phyloP scores from a whole-genome alignment of 331 rosid genomes.

The Pyrus hybrid region DNA sequence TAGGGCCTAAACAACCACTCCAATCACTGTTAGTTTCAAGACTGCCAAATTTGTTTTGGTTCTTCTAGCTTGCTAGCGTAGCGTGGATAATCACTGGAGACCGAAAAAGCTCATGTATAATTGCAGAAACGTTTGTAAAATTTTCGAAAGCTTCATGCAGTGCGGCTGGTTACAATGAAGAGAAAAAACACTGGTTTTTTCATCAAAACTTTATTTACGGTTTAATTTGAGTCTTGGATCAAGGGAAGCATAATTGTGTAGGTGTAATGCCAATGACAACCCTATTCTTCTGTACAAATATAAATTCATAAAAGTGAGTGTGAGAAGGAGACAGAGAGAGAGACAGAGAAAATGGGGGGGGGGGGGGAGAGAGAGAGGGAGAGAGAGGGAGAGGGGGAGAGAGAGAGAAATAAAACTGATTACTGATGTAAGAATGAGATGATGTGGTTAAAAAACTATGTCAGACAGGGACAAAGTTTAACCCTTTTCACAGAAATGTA shows the following conservation, averaged over 20 bases:
- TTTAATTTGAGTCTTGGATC: slow-evolving; percentile 9
- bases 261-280: background rate
- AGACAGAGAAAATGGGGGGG: too few relatives aligned
- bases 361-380: too few relatives aligned
- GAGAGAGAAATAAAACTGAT: slow-evolving; percentile 10
- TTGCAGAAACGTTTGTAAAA: background rate
- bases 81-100: background rate
- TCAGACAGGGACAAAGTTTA: slow-evolving; percentile 69
- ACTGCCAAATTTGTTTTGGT: background rate
- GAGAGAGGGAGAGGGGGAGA: background rate
- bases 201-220: background rate
- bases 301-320: background rate
- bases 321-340: too few relatives aligned
- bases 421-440: slow-evolving; percentile 31
- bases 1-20: background rate
- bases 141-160: background rate
- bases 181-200: background rate
- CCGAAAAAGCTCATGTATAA: background rate
- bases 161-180: background rate
- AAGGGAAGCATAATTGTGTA: slow-evolving; percentile 10
- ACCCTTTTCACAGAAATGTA: slow-evolving; percentile 97
- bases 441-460: slow-evolving; percentile 58
- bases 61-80: background rate
- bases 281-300: slow-evolving; percentile 1
- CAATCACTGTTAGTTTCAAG: background rate